Base-by-base conservation (phyloP, 208 protist genomes). In the Strigomonas culicis region DNA sequence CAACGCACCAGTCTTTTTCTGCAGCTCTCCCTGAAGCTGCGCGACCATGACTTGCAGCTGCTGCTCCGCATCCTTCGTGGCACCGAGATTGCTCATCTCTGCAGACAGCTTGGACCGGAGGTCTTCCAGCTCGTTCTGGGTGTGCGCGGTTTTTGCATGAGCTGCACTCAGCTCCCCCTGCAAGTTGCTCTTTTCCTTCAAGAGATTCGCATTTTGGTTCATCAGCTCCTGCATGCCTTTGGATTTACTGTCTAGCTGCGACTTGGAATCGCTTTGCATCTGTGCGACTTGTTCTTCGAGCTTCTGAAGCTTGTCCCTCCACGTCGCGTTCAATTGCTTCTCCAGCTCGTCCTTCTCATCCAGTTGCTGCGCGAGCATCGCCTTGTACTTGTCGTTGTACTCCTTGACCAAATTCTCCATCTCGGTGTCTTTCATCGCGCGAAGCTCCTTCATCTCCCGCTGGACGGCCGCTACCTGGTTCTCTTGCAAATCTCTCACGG, bases 311-410 rank as follows among this genome's bases (percentile, higher is more conserved):
- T 80, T 77, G 0, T 49, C 59, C 0, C 57, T 51, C 70, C 79
- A 90, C 55, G 86, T 68, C 22, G 61, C 70, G 27, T 74, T 72
- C 11, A 94, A 62, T 25, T 72, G 28, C 17, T 67, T 66, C 70
- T 92, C 80, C 17, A 94, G 72, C 19, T 75, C 72, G 56, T 97
- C 93, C 52, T 77, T 74, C 19, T 68, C 84, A 61, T 95, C 77
- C 19, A 98, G 71, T 68, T 97, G 92, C 78, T 95, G 77, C 7
- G 84, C 79, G 15, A 98, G 70, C 94, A 98, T 98, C 0, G 82
- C 25, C 66, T 96, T 97, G 75, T 97, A 98, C 50, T 82, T 74
- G 44, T 95, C 90, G 63, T 98, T 97, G 80, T 98, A 97, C 71
- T 94, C 86, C 61, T 82, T 75, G 19, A 98, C 89, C 22, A 97